Evolutionary conservation across 2,329 filamentous ascomycete species (phyloP).

Genomic region (Tolypocladium capitatum): DNA sequence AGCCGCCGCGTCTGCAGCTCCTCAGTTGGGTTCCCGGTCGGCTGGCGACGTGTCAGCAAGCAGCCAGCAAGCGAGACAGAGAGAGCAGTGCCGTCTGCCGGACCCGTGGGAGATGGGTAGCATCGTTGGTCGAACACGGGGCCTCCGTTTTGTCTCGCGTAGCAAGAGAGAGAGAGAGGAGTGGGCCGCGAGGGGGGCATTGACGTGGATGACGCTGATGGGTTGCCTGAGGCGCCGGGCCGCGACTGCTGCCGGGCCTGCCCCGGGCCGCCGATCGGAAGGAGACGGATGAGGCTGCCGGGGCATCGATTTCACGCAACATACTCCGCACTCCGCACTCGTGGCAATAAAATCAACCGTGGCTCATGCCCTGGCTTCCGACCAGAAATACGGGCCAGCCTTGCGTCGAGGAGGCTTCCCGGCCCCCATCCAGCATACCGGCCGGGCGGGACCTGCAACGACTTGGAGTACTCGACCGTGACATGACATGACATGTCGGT

Average conservation of each 20-base stretch:
- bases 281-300: no score
- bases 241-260: no score
- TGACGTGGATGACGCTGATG: no score
- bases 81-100: background rate
- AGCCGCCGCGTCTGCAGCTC: background rate
- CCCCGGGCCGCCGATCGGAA: no score
- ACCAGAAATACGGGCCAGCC: no score
- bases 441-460: background rate
- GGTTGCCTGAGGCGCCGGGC: no score
- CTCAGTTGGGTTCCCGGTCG: background rate
- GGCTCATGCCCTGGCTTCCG: no score
- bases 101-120: background rate
- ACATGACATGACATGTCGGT: background rate
- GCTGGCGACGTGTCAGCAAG: background rate
- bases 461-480: background rate
- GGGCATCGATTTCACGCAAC: background rate
- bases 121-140: background rate
- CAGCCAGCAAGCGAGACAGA: background rate
- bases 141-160: background rate
- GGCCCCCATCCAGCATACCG: background rate
- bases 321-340: no score
- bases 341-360: no score
- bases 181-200: background rate
- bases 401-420: background rate
- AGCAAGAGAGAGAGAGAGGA: background rate